These are phyloP conservation scores for Ophiostoma himal-ulmi DNA, from an alignment of 2,329 filamentous ascomycete species.

Conservation along the genomic window DNA sequence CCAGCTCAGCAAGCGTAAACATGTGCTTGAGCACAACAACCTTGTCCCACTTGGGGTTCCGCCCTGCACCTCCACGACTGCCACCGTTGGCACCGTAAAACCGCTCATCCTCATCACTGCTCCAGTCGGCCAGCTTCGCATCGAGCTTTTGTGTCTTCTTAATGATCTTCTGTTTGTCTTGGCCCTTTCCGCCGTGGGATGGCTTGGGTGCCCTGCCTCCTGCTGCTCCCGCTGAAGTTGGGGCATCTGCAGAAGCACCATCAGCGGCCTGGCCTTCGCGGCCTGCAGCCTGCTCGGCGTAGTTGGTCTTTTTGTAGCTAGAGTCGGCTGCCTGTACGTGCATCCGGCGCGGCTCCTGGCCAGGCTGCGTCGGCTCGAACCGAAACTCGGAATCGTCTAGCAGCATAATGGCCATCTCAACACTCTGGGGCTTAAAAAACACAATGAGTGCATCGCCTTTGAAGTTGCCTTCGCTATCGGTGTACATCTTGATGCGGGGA, in stretches of 20 bases:
- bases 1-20: constrained; percentile 81
- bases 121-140: constrained; percentile 90
- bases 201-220: background rate
- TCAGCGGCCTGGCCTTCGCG: constrained; percentile 9
- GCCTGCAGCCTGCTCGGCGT: constrained; percentile 34
- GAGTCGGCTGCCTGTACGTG: constrained; percentile 77
- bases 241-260: background rate
- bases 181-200: constrained; percentile 29
- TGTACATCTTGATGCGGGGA: constrained; percentile 90
- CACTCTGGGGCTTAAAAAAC: constrained; percentile 93
- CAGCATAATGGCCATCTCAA: constrained; percentile 74
- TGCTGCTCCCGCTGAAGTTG: background rate
- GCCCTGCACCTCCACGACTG: constrained; percentile 31
- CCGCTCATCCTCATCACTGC: constrained; percentile 68
- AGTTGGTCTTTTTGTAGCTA: constrained; percentile 84
- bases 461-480: constrained; percentile 71
- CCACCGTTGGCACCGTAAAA: constrained; percentile 22
- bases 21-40: constrained; percentile 84
- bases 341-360: constrained; percentile 55
- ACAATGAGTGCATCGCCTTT: constrained; percentile 91
- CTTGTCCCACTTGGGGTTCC: constrained; percentile 59
- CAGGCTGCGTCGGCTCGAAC: constrained; percentile 41
- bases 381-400: constrained; percentile 80
- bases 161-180: constrained; percentile 84
- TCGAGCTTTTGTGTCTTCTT: constrained; percentile 86